Evolutionary conservation across 495 filamentous ascomycete species (phyloP).

Genomic region (Trichoderma reesei): DNA sequence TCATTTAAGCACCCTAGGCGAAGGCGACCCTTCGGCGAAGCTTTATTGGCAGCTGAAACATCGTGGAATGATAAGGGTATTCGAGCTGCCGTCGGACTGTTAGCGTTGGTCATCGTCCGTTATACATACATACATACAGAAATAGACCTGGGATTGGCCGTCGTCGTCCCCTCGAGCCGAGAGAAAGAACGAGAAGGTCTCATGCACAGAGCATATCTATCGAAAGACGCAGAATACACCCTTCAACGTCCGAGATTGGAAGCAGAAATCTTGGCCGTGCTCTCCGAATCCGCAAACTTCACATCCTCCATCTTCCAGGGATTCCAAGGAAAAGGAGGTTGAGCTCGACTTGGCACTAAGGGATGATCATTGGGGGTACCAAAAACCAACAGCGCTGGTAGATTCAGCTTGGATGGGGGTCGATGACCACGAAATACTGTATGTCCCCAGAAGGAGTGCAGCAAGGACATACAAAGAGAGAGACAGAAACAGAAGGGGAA

Average conservation of each 20-base stretch:
- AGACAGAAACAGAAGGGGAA: neutral
- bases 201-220: neutral
- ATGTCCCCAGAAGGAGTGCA: neutral
- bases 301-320: neutral
- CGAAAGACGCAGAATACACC: neutral
- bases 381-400: neutral
- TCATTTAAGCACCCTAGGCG: neutral
- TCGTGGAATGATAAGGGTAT: conserved; percentile 1
- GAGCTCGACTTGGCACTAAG: neutral
- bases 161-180: neutral
- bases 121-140: neutral
- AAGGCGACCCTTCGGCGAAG: neutral
- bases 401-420: neutral
- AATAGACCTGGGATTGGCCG: neutral
- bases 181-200: neutral
- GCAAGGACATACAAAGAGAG: neutral
- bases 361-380: neutral
- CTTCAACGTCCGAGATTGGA: neutral
- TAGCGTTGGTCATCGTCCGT: neutral
- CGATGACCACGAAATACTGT: neutral
- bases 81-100: neutral
- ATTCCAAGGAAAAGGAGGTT: neutral
- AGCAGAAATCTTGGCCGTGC: neutral
- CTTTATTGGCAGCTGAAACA: conserved; percentile 6
- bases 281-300: no score